A percentile compares a stretch with the other conserved stretches of the same genome.
These are phyloP conservation scores for Entophlyctis helioformis DNA, from an alignment of 192 early-diverging fungal species.

Conservation along the genomic window DNA sequence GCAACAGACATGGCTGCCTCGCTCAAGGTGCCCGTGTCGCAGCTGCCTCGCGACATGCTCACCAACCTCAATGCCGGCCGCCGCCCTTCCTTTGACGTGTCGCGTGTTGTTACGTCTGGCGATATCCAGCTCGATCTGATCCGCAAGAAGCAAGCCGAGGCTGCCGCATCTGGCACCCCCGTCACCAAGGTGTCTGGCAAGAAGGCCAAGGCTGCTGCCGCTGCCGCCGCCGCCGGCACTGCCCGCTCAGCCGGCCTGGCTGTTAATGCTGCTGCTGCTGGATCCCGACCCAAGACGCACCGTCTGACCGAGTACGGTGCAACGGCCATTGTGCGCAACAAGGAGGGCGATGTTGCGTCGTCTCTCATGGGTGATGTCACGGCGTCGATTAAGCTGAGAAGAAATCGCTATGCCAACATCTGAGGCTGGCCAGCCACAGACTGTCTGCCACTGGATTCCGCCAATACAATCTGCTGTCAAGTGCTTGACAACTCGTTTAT, in stretches of 20 bases:
- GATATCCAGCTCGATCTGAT: too few relatives aligned
- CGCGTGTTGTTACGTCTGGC: too few relatives aligned
- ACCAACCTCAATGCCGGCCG: slow-evolving; percentile 18
- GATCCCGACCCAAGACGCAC: slow-evolving; percentile 8
- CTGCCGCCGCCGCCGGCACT: background rate
- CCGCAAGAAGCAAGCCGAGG: background rate
- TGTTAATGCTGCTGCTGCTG: background rate
- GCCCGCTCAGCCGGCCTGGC: background rate
- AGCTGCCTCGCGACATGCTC: slow-evolving; percentile 9
- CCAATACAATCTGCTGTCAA: too few relatives aligned
- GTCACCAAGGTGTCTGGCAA: slow-evolving; percentile 7
- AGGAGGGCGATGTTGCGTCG: slow-evolving; percentile 27
- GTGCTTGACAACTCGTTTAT: too few relatives aligned
- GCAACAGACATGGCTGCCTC: slow-evolving; percentile 10
- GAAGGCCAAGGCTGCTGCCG: slow-evolving; percentile 1
- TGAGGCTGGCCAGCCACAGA: too few relatives aligned
- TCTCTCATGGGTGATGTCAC: too few relatives aligned
- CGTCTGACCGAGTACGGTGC: slow-evolving; percentile 22
- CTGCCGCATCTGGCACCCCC: slow-evolving; percentile 1
- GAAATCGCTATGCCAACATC: too few relatives aligned
- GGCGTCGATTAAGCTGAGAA: too few relatives aligned
- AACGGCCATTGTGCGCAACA: slow-evolving; percentile 23
- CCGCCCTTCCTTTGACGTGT: background rate
- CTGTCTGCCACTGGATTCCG: too few relatives aligned
- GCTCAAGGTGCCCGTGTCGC: slow-evolving; percentile 11